Evolutionary conservation across 192 early-diverging fungal genomes (phyloP).

Genomic region (Entophlyctis luteolus): DNA sequence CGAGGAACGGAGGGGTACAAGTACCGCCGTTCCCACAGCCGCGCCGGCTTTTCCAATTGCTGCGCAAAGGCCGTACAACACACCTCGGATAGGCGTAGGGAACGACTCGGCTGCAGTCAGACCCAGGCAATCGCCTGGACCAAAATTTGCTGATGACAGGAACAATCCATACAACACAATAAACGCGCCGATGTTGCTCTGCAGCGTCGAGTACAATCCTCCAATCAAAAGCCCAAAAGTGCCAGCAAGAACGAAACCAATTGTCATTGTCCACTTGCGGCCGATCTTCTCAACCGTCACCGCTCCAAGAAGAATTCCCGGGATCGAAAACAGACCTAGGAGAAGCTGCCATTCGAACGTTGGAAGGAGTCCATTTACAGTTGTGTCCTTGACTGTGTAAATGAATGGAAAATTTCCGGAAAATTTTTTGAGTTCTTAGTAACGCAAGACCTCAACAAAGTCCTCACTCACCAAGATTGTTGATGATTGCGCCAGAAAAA

Average conservation of each 20-base stretch:
- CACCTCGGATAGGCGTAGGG: constrained; percentile 47
- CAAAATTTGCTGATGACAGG: constrained; percentile 48
- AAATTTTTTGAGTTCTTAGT: no score
- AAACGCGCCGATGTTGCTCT: constrained; percentile 22
- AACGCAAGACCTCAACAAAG: no score
- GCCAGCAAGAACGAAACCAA: constrained; percentile 48
- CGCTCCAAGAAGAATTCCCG: constrained; percentile 51
- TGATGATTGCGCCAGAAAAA: constrained; percentile 44
- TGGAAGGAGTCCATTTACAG: constrained; percentile 23
- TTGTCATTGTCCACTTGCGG: constrained; percentile 51
- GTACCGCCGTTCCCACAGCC: constrained; percentile 44
- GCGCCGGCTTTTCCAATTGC: constrained; percentile 44
- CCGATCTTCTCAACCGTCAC: constrained; percentile 48
- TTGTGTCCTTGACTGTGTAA: constrained; percentile 23
- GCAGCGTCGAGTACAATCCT: constrained; percentile 10
- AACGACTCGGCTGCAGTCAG: constrained; percentile 36
- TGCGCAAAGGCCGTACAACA: constrained; percentile 45
- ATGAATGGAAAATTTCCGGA: no score
- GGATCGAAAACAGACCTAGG: constrained; percentile 52
- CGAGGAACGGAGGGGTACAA: constrained; percentile 34
- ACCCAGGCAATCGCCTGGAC: constrained; percentile 36
- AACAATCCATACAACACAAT: constrained; percentile 56
- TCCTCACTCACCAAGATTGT: no score
- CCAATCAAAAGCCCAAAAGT: constrained; percentile 53
- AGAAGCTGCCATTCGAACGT: constrained; percentile 53